Percentiles rank a stretch among this genome's conserved stretches.
These are phyloP conservation scores for Penicillium sp. DNA, from an alignment of 2,329 filamentous ascomycete species.

Conservation along the genomic window DNA sequence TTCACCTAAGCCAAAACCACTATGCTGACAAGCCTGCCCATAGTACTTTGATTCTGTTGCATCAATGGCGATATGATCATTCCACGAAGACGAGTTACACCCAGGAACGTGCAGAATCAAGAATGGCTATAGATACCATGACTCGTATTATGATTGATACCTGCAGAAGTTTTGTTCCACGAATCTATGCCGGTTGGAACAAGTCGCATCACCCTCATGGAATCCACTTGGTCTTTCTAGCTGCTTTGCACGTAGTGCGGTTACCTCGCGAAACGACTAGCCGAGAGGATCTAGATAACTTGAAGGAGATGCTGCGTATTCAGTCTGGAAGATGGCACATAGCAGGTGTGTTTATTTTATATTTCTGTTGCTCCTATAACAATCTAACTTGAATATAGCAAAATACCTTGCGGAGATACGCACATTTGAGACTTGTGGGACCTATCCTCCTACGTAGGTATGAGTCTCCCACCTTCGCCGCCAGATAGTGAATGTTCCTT, in stretches of 20 bases:
- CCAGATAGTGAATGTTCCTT: too few relatives aligned
- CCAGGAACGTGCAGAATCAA: neutral
- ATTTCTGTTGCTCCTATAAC: too few relatives aligned
- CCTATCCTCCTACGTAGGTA: neutral
- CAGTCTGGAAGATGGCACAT: constrained; percentile 3
- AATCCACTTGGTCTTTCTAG: neutral
- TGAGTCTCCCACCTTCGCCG: too few relatives aligned
- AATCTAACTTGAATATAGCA: too few relatives aligned
- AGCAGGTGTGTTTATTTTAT: neutral
- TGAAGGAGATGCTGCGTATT: constrained; percentile 1
- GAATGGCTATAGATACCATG: neutral
- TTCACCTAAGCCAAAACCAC: neutral
- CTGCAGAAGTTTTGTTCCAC: neutral
- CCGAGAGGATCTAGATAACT: neutral
- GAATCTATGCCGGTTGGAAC: constrained; percentile 1
- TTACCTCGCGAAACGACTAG: neutral
- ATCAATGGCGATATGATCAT: neutral
- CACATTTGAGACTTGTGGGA: too few relatives aligned
- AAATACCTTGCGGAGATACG: too few relatives aligned
- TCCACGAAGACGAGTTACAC: neutral
- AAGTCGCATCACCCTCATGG: constrained; percentile 2
- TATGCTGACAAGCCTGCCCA: neutral
- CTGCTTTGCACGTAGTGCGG: neutral
- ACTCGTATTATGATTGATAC: neutral
- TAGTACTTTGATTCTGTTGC: neutral